Percentiles rank a stretch among this genome's conserved stretches.
These are phyloP conservation scores for Xerocomellus dryophilus DNA, from an alignment of 768 basidiomycete species.

Conservation along the genomic window DNA sequence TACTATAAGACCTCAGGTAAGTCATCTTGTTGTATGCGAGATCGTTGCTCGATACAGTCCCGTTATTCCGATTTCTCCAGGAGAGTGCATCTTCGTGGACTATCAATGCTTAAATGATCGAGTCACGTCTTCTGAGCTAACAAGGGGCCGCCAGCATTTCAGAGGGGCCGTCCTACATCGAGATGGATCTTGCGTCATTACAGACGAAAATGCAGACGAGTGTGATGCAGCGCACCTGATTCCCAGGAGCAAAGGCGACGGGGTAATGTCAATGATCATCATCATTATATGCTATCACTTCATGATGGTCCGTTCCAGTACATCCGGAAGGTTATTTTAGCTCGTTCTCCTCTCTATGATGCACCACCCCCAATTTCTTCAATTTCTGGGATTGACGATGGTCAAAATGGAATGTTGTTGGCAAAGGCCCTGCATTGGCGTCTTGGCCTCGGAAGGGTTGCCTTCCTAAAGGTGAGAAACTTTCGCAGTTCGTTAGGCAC, in stretches of 20 bases:
- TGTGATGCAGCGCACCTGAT: background rate
- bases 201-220: background rate
- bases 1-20: background rate
- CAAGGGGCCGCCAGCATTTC: background rate
- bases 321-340: background rate
- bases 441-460: background rate
- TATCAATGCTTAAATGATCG: background rate
- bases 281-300: background rate
- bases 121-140: background rate
- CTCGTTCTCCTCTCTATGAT: background rate
- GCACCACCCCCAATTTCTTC: background rate
- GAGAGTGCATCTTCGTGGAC: background rate
- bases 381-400: background rate
- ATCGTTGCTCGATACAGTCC: background rate
- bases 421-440: background rate
- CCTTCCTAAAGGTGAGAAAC: background rate
- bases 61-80: background rate
- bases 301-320: background rate
- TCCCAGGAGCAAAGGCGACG: background rate
- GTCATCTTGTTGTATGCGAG: background rate
- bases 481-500: background rate
- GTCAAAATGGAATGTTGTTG: background rate
- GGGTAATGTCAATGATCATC: background rate
- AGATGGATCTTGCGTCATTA: background rate
- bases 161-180: background rate